phyloP scores from a whole-genome alignment of 352 stramenopile genomes.

The Saprolegnia parasitica region DNA sequence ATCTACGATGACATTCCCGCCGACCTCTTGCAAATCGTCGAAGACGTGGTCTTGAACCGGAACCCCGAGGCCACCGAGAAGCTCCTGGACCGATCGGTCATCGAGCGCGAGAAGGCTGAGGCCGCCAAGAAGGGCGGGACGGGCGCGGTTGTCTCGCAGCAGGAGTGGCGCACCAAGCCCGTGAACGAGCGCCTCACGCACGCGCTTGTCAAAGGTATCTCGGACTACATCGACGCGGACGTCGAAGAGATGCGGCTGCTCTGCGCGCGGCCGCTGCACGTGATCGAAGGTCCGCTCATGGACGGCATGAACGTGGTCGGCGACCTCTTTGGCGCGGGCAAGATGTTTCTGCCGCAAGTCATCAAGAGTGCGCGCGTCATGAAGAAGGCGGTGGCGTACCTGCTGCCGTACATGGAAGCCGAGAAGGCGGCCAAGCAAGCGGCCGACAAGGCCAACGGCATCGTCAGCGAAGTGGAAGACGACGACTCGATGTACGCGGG shows the following conservation, averaged over 20 bases:
- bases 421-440: slow-evolving; percentile 90
- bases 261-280: slow-evolving; percentile 82
- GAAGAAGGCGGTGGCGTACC: slow-evolving; percentile 98
- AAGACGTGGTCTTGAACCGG: slow-evolving; percentile 94
- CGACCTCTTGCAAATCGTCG: slow-evolving; percentile 85
- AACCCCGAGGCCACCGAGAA: slow-evolving; percentile 85
- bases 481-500: slow-evolving; percentile 83
- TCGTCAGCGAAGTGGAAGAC: slow-evolving; percentile 76
- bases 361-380: slow-evolving; percentile 98
- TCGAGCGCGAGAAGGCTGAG: slow-evolving; percentile 81
- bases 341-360: slow-evolving; percentile 99
- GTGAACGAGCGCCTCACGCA: slow-evolving; percentile 92
- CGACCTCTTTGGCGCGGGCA: slow-evolving; percentile 94
- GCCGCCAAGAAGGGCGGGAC: slow-evolving; percentile 78
- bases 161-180: slow-evolving; percentile 87
- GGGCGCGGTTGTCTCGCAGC: slow-evolving; percentile 49
- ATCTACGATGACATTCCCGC: slow-evolving; percentile 82
- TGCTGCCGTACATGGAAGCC: slow-evolving; percentile 97
- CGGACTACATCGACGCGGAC: slow-evolving; percentile 93
- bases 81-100: slow-evolving; percentile 85
- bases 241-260: slow-evolving; percentile 90
- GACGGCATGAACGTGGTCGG: slow-evolving; percentile 98
- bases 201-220: slow-evolving; percentile 97
- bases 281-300: slow-evolving; percentile 98
- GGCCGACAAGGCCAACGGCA: slow-evolving; percentile 64